These are phyloP conservation scores for Hemileccinum impolitum DNA, from an alignment of 768 basidiomycete species.

Conservation along the genomic window DNA sequence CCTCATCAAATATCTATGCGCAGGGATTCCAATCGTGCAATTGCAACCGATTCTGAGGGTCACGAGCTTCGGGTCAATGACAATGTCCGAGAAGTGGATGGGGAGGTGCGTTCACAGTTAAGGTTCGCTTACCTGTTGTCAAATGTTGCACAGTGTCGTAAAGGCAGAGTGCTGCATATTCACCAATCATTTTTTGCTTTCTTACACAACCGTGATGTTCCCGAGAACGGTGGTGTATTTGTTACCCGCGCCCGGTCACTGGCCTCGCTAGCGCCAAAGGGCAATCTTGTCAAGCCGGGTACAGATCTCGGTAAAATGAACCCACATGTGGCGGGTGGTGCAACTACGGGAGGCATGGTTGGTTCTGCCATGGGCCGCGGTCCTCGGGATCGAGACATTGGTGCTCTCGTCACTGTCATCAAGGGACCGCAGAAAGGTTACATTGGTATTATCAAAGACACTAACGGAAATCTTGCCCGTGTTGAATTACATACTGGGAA, in stretches of 20 bases:
- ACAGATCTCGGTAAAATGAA: constrained; percentile 92
- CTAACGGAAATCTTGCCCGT: constrained; percentile 80
- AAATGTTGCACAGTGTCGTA: constrained; percentile 53
- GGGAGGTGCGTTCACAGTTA: constrained; percentile 56
- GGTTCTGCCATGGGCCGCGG: constrained; percentile 81
- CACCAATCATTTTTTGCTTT: constrained; percentile 94
- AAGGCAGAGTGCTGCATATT: constrained; percentile 89
- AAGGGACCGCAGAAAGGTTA: constrained; percentile 92
- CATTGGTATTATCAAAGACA: constrained; percentile 90
- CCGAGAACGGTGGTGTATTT: constrained; percentile 92
- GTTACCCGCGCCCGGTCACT: constrained; percentile 84
- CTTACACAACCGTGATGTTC: constrained; percentile 86
- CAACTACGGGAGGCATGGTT: constrained; percentile 70
- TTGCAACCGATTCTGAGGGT: constrained; percentile 87
- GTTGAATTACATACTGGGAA: constrained; percentile 91
- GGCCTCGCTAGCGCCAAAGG: constrained; percentile 83
- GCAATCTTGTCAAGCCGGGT: constrained; percentile 59
- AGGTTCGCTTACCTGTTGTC: background rate
- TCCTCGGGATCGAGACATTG: constrained; percentile 79
- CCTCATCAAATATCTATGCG: constrained; percentile 95
- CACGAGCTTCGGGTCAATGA: constrained; percentile 86
- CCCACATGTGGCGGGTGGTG: constrained; percentile 58
- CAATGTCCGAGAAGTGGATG: constrained; percentile 88
- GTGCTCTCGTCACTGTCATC: constrained; percentile 70
- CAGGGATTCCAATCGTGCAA: constrained; percentile 72